phyloP scores from a whole-genome alignment of 768 basidiomycete genomes.

The Cystofilobasidium capitatum region DNA sequence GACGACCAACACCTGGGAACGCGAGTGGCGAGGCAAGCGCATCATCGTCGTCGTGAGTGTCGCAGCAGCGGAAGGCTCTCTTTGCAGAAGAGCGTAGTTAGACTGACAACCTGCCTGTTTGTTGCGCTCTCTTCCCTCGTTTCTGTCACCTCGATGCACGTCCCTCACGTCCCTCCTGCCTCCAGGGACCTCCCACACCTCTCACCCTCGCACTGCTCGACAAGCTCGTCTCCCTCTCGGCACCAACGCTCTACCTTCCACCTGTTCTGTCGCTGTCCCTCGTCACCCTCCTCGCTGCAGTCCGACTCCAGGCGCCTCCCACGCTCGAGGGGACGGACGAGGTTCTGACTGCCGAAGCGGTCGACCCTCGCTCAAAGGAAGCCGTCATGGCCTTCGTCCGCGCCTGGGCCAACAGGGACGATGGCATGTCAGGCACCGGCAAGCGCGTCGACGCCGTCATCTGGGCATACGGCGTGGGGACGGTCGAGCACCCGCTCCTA shows the following conservation, averaged over 20 bases:
- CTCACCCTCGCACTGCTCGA: constrained; percentile 22
- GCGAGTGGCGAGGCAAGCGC: constrained; percentile 16
- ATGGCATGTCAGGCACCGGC: constrained; percentile 7
- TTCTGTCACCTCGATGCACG: neutral
- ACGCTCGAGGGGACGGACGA: constrained; percentile 6
- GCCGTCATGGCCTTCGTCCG: constrained; percentile 15
- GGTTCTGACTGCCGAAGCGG: constrained; percentile 20
- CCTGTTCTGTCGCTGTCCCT: constrained; percentile 18
- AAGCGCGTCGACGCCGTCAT: constrained; percentile 25
- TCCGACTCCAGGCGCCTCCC: constrained; percentile 5
- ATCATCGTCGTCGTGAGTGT: constrained; percentile 26
- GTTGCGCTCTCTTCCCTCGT: neutral
- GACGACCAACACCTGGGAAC: constrained; percentile 22
- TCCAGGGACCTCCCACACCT: constrained; percentile 23
- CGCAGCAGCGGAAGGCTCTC: no score
- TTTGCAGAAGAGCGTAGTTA: neutral
- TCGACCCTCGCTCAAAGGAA: constrained; percentile 11
- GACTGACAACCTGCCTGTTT: neutral
- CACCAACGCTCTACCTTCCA: constrained; percentile 24
- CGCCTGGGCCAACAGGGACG: constrained; percentile 12
- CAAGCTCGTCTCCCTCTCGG: constrained; percentile 12
- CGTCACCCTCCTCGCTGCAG: constrained; percentile 17
- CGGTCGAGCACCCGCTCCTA: constrained; percentile 12
- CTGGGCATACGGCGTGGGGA: constrained; percentile 22
- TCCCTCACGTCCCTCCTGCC: neutral